Conservation (phyloP, 768 basidiomycete species). For the Dioszegia aurantiaca region DNA sequence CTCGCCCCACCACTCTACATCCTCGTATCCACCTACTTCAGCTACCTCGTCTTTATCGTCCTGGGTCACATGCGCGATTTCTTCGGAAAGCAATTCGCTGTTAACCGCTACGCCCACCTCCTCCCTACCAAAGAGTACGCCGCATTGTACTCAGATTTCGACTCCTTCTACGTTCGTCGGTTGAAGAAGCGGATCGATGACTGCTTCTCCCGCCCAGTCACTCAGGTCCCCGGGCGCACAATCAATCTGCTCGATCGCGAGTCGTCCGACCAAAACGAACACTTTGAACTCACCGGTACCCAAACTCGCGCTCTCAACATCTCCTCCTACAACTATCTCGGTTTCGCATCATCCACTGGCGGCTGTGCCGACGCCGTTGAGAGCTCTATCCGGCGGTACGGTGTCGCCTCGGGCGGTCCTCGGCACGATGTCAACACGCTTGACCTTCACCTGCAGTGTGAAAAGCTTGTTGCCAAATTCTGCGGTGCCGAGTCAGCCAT, state of each 20-base stretch:
- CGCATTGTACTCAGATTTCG: conserved; percentile 94
- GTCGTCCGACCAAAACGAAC: conserved; percentile 75
- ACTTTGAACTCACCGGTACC: conserved; percentile 69
- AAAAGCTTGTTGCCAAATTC: conserved; percentile 85
- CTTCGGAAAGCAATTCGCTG: conserved; percentile 76
- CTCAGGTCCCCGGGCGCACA: conserved; percentile 92
- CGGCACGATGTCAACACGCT: conserved; percentile 80
- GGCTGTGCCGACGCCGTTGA: conserved; percentile 94
- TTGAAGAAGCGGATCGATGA: conserved; percentile 92
- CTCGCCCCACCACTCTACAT: conserved; percentile 91
- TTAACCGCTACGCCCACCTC: conserved; percentile 71
- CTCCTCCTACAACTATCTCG: conserved; percentile 98
- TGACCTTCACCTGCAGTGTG: conserved; percentile 75
- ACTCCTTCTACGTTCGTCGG: conserved; percentile 97
- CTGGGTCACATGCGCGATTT: conserved; percentile 94
- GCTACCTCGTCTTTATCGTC: conserved; percentile 86
- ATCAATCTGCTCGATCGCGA: conserved; percentile 79
- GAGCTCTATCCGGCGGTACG: conserved; percentile 74
- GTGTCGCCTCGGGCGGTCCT: conserved; percentile 70
- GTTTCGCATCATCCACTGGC: conserved; percentile 89
- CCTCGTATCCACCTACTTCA: conserved; percentile 83
- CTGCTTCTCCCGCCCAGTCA: conserved; percentile 87
- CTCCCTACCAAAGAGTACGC: conserved; percentile 90
- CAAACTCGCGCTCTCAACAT: conserved; percentile 87
- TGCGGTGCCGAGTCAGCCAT: conserved; percentile 85